Conservation (phyloP, 768 basidiomycete genomes). For the Podaxis mareebaensis region DNA sequence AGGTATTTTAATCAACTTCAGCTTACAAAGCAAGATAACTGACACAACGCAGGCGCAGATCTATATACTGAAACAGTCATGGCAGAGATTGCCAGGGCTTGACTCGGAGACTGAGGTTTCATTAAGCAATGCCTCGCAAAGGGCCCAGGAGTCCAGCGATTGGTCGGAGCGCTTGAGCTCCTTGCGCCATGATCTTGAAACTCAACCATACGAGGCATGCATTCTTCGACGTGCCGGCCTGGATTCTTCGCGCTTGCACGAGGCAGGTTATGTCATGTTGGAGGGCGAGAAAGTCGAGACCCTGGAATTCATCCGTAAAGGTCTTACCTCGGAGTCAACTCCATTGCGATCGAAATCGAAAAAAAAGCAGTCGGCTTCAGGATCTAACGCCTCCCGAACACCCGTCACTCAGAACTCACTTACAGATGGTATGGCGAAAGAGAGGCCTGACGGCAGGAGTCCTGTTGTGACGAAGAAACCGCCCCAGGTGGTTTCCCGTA, state of each 20-base stretch:
- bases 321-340: not conserved
- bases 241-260: not conserved
- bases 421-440: not conserved
- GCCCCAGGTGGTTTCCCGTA: not conserved
- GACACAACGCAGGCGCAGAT: not conserved
- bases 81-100: no score
- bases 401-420: not conserved
- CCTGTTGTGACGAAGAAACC: not conserved
- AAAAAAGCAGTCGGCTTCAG: no score
- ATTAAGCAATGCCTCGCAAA: no score
- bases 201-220: not conserved
- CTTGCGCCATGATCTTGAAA: no score
- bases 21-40: not conserved
- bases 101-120: no score
- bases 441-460: no score
- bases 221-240: not conserved
- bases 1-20: not conserved
- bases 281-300: not conserved
- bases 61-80: not conserved
- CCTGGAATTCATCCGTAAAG: not conserved
- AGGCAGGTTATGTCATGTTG: not conserved
- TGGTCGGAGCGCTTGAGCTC: no score
- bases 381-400: not conserved
- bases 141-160: no score
- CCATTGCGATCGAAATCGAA: not conserved